phyloP scores from a whole-genome alignment of 176 grass and related monocot genomes.

The Tuctoria greenei region DNA sequence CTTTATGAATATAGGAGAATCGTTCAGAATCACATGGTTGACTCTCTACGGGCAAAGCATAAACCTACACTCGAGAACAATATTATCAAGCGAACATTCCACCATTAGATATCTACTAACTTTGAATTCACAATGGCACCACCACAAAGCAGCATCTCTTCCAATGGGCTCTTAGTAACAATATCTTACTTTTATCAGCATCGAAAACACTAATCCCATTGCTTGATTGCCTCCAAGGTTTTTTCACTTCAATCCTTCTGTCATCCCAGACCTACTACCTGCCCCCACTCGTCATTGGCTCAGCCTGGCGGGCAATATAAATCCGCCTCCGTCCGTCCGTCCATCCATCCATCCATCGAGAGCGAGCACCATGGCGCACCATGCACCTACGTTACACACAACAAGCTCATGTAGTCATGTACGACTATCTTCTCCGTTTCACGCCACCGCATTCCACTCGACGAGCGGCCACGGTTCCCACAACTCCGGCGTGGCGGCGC shows the following conservation, averaged over 20 bases:
- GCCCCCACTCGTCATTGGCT: conserved; percentile 24
- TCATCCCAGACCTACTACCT: not conserved
- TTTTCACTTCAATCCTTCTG: not conserved
- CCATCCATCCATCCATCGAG: not conserved
- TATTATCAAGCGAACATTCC: not conserved
- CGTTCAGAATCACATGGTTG: not conserved
- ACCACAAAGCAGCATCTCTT: not conserved
- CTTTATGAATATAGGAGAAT: not conserved
- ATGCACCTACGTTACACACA: conserved; percentile 32
- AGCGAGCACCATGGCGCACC: conserved; percentile 14
- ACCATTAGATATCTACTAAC: not conserved
- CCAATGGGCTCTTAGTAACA: not conserved
- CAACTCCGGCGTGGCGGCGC: conserved; percentile 56
- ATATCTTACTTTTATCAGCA: not conserved
- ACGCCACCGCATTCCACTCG: conserved; percentile 66
- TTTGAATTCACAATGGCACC: not conserved
- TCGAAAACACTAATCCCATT: conserved; percentile 8
- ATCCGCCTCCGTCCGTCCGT: not conserved
- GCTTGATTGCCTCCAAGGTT: conserved; percentile 12
- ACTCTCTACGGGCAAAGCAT: not conserved
- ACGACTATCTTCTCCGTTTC: conserved; percentile 13
- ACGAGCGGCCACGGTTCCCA: conserved; percentile 76
- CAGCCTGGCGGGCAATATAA: not conserved
- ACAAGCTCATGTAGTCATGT: conserved; percentile 11
- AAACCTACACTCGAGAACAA: not conserved